Evolutionary conservation across 306 rosid species (phyloP).

Genomic region (Betula pendula): DNA sequence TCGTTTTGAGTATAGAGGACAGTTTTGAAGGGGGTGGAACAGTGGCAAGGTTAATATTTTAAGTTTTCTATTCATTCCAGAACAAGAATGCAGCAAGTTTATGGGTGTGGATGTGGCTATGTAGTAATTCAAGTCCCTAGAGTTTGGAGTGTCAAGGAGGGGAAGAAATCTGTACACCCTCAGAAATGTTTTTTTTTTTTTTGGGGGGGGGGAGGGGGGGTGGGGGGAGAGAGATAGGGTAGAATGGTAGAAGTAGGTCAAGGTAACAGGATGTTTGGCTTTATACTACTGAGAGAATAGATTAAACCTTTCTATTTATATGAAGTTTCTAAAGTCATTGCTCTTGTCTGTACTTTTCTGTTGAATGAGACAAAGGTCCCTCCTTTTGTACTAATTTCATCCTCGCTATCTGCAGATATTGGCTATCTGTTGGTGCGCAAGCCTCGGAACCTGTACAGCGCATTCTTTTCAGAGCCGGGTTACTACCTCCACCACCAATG

Average conservation of each 20-base stretch:
- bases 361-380: slow-evolving; percentile 21
- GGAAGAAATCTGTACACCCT: not conserved
- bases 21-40: not conserved
- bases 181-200: too few relatives aligned
- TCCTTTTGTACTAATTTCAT: not conserved
- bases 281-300: not conserved
- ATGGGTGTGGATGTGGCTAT: not conserved
- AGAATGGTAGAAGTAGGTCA: not conserved
- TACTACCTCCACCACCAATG: slow-evolving; percentile 89
- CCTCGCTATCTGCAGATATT: slow-evolving; percentile 54
- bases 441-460: slow-evolving; percentile 87
- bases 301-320: not conserved
- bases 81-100: not conserved
- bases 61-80: not conserved
- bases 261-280: not conserved
- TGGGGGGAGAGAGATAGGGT: not conserved
- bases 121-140: not conserved
- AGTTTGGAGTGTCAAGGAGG: not conserved
- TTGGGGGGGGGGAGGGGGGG: too few relatives aligned
- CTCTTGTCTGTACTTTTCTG: not conserved
- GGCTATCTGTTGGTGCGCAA: slow-evolving; percentile 98
- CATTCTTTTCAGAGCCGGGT: slow-evolving; percentile 74
- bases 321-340: not conserved
- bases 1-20: too few relatives aligned
- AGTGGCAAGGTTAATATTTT: not conserved